Evolutionary conservation across 1,139 yeast genomes (phyloP), one percentile per base, ranked within the genome.

Genomic region (Neolecta irregularis): DNA sequence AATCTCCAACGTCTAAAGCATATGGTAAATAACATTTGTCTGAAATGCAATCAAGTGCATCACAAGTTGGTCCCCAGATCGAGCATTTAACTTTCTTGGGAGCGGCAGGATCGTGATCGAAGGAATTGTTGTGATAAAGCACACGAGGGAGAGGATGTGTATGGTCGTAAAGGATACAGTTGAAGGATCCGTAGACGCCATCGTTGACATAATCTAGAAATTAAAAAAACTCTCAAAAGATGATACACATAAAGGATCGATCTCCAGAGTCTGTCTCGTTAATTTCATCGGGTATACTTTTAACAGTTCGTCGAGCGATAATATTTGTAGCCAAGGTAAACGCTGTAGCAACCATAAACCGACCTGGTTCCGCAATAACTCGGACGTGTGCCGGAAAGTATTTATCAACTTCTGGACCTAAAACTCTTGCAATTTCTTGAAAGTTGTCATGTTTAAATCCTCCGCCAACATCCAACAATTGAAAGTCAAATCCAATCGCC

Each of bases 1-100:
- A 88, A 55, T 88, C 96, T 11, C 95, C 96, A 34, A 77, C 76
- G 28, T 64, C 62, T 34, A 83, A 72, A 33, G 73, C 70, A 36
- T 66, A 64, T 12, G 72, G 63, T 51, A 85, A 62, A 33, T 48
- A 48, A 41, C 70, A 60, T 28, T 61, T 63, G 35, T 64, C 56
- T 19, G 78, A 57, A 40, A 88, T 72, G 55, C 93, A 78, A 56
- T 88, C 98, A 46, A 88, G 64, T 3, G 96, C 95, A 57, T 88
- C 98, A 59, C 98, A 88, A 16, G 96, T 88, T 33, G 96, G 98
- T 6, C 98, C 98, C 96, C 96, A 88, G 41, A 88, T 67, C 15
- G 93, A 51, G 63, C 44, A 41, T 47, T 49, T 37, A 43, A 41
- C 39, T 8, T 33, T 25, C 24, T 32, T 39, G 21, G 42, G 37